A percentile compares a stretch with the other conserved stretches of the same genome.
Evolutionary conservation across 169 alveolate genomes (phyloP).

Genomic region (Cryptosporidium parvum): DNA sequence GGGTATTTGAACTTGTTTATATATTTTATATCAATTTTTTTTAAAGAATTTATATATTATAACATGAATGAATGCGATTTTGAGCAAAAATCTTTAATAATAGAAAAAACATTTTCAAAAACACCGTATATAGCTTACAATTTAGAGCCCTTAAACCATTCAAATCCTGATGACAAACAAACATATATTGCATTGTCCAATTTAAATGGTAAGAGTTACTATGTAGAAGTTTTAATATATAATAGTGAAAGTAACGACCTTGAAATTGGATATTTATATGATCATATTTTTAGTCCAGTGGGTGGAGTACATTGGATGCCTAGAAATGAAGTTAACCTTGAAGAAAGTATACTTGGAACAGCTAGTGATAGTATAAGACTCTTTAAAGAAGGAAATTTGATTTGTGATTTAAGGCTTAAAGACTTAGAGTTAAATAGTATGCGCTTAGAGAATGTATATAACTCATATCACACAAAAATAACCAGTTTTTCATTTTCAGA

Average conservation of each 20-base stretch:
- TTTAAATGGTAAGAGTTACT: slow-evolving; percentile 12
- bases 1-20: not conserved
- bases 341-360: slow-evolving; percentile 51
- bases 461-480: slow-evolving; percentile 19
- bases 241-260: slow-evolving; percentile 28
- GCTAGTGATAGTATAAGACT: slow-evolving; percentile 45
- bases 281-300: slow-evolving; percentile 55
- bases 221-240: slow-evolving; percentile 43
- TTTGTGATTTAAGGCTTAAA: slow-evolving; percentile 47
- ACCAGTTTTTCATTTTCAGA: slow-evolving; percentile 57
- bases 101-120: slow-evolving; percentile 28
- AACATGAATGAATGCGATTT: not conserved
- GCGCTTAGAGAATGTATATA: slow-evolving; percentile 39
- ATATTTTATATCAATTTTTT: not conserved
- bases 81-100: slow-evolving; percentile 2
- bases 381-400: slow-evolving; percentile 53
- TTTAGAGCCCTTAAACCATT: slow-evolving; percentile 20
- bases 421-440: slow-evolving; percentile 24
- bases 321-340: not conserved
- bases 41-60: not conserved
- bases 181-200: slow-evolving; percentile 57
- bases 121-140: slow-evolving; percentile 51
- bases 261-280: slow-evolving; percentile 46
- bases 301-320: slow-evolving; percentile 77
- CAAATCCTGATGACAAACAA: slow-evolving; percentile 2